Percentiles rank a stretch among this genome's conserved stretches.
These are phyloP conservation scores for Ascochyta lentis DNA, from an alignment of 2,329 filamentous ascomycete species.

Conservation along the genomic window DNA sequence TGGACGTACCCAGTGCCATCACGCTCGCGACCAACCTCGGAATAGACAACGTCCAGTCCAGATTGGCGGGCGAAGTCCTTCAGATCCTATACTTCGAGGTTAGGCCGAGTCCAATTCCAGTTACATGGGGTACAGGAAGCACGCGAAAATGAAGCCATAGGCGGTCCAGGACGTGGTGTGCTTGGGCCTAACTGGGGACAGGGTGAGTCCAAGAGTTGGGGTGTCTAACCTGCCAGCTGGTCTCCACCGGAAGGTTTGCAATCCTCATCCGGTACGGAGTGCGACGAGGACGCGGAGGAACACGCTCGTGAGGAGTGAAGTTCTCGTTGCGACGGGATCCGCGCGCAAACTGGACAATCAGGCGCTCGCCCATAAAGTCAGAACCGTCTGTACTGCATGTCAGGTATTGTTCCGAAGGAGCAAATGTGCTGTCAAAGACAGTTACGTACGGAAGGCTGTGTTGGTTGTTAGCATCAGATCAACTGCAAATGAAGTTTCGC, in stretches of 20 bases:
- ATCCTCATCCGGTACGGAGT: slow-evolving; percentile 98
- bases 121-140: slow-evolving; percentile 37
- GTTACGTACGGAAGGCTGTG: slow-evolving; percentile 63
- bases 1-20: slow-evolving; percentile 85
- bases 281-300: slow-evolving; percentile 82
- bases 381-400: slow-evolving; percentile 74
- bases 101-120: slow-evolving; percentile 69
- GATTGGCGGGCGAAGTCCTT: slow-evolving; percentile 99
- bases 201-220: slow-evolving; percentile 56
- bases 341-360: slow-evolving; percentile 97
- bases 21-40: slow-evolving; percentile 89
- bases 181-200: slow-evolving; percentile 44
- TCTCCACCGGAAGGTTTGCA: slow-evolving; percentile 94
- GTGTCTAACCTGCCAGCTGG: slow-evolving; percentile 99
- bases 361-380: slow-evolving; percentile 95
- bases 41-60: slow-evolving; percentile 96
- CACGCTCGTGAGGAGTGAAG: slow-evolving; percentile 68
- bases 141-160: slow-evolving; percentile 46
- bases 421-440: neutral
- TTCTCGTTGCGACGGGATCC: slow-evolving; percentile 77
- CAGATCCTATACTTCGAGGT: slow-evolving; percentile 88
- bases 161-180: slow-evolving; percentile 49
- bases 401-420: slow-evolving; percentile 16
- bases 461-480: slow-evolving; percentile 32
- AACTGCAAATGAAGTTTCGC: slow-evolving; percentile 18